These are phyloP conservation scores for Seiridium cupressi DNA, from an alignment of 2,329 filamentous ascomycete genomes.

Conservation along the genomic window DNA sequence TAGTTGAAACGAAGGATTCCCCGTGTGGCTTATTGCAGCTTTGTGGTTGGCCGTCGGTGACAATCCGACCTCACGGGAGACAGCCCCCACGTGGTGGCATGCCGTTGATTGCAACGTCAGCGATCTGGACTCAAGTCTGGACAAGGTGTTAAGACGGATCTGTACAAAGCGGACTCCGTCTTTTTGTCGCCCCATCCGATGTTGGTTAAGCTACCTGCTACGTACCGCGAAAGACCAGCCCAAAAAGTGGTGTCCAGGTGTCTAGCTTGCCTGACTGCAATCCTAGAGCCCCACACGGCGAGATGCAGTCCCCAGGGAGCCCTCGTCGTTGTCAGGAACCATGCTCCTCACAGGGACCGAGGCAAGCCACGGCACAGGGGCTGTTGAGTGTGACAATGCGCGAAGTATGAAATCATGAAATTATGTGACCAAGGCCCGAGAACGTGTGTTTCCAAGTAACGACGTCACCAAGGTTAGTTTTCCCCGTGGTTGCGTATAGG, in stretches of 20 bases:
- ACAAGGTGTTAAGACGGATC: too few relatives aligned
- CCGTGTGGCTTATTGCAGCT: neutral
- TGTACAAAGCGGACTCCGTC: too few relatives aligned
- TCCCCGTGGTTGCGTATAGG: too few relatives aligned
- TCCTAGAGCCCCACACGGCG: too few relatives aligned
- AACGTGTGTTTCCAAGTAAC: neutral
- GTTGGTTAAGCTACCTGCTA: too few relatives aligned
- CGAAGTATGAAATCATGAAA: conserved; percentile 1
- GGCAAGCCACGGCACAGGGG: neutral
- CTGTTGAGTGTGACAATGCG: neutral
- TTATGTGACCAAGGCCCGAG: neutral
- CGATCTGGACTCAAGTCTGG: neutral
- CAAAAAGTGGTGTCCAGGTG: too few relatives aligned
- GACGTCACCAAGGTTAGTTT: neutral
- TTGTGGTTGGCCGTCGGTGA: neutral
- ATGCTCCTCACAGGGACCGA: too few relatives aligned
- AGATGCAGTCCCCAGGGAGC: too few relatives aligned
- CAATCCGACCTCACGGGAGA: neutral
- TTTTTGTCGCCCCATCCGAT: too few relatives aligned
- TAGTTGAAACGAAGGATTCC: neutral
- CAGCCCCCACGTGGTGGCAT: neutral
- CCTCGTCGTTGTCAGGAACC: too few relatives aligned
- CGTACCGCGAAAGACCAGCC: too few relatives aligned
- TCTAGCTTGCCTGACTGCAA: too few relatives aligned
- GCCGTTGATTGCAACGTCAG: neutral